Percentiles rank a stretch among this genome's conserved stretches.
Evolutionary conservation across 1,139 yeast genomes (phyloP).

Genomic region (Suhomyces guaymorum): DNA sequence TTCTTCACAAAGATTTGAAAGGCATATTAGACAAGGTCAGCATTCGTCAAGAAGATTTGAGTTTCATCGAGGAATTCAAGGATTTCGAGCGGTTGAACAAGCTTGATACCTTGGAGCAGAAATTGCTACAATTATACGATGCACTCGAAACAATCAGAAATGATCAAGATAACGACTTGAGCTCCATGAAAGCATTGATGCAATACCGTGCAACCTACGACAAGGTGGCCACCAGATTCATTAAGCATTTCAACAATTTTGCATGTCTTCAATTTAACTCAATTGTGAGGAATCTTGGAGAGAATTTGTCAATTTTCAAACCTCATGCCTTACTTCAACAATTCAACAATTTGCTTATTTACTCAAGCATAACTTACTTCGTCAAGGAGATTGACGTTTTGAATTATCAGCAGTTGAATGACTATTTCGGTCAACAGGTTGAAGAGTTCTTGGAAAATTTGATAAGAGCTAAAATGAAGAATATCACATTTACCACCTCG

Average conservation of each 20-base stretch:
- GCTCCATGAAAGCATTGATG: slow-evolving; percentile 70
- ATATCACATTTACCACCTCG: slow-evolving; percentile 20
- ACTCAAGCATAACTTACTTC: slow-evolving; percentile 65
- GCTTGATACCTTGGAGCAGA: slow-evolving; percentile 54
- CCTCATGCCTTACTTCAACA: slow-evolving; percentile 30
- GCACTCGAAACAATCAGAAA: slow-evolving; percentile 66
- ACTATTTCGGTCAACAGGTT: slow-evolving; percentile 26
- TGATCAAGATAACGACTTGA: slow-evolving; percentile 47
- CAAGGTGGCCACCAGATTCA: slow-evolving; percentile 53
- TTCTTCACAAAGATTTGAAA: slow-evolving; percentile 66
- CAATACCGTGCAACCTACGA: slow-evolving; percentile 69
- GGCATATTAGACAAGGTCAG: slow-evolving; percentile 70
- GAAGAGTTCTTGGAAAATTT: slow-evolving; percentile 32
- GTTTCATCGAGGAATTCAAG: slow-evolving; percentile 46
- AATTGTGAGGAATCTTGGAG: slow-evolving; percentile 32
- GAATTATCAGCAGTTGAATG: slow-evolving; percentile 29
- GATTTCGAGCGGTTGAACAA: slow-evolving; percentile 51
- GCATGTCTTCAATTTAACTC: slow-evolving; percentile 45
- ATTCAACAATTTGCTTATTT: slow-evolving; percentile 49
- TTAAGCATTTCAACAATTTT: slow-evolving; percentile 48
- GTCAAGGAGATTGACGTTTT: slow-evolving; percentile 50
- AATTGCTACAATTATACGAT: slow-evolving; percentile 58
- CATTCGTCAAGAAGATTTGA: slow-evolving; percentile 57
- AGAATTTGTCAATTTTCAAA: slow-evolving; percentile 25
- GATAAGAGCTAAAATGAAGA: slow-evolving; percentile 26